Base-by-base conservation (phyloP, 1,139 yeast genomes). In the Debaryomyces fabryi region DNA sequence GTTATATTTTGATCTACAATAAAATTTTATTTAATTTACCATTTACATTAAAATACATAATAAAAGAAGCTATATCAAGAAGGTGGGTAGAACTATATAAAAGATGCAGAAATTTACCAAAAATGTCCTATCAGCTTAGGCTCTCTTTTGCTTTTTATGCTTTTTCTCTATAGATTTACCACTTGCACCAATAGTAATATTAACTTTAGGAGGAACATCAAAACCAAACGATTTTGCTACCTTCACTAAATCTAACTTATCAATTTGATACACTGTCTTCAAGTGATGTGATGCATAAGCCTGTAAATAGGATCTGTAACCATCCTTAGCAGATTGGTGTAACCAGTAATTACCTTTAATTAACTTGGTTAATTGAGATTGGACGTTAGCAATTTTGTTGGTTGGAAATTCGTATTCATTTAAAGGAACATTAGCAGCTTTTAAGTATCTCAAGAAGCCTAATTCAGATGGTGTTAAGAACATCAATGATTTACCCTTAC, bases 221-320 rank as follows among this genome's bases (percentile, higher is more conserved):
- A 95, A 93, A 6, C 99, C 99, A 68, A 88, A 93, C 12, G 96
- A 86, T 68, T 87, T 88, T 52, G 97, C 99, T 32, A 93, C 98
- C 74, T 92, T 93, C 37, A 86, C 93, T 58, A 93, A 77, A 68
- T 93, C 99, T 52, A 93, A 78, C 71, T 92, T 90, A 70, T 93
- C 98, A 58, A 93, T 90, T 71, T 92, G 96, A 66, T 93, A 93
- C 16, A 93, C 98, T 1, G 97, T 88, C 70, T 93, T 93, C 67
- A 93, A 78, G 63, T 92, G 96, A 71, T 93, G 99, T 27, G 97
- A 88, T 12, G 99, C 92, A 65, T 93, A 95, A 5, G 99, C 98
- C 71, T 95, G 99, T 61, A 93, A 78, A 69, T 93, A 93, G 6
- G 98, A 84, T 67, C 97, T 82, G 74, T 93, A 93, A 49, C 99